A percentile compares a stretch with the other conserved stretches of the same genome.
Evolutionary conservation across 176 grass and related monocot species (phyloP).

Genomic region (Melocanna baccifera): DNA sequence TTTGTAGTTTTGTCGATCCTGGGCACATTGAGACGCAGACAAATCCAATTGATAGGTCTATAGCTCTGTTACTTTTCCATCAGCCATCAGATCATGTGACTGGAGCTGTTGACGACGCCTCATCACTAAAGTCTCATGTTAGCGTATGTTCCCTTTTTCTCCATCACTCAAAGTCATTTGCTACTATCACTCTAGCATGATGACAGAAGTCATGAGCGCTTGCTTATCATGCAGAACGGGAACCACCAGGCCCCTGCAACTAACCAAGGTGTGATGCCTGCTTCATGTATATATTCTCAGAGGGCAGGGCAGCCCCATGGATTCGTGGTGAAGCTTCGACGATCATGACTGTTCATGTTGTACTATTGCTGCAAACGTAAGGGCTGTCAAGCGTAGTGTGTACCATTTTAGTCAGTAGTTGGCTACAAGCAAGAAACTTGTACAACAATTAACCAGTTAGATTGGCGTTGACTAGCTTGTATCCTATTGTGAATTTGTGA

Average conservation of each 20-base stretch:
- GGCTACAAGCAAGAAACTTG: constrained; percentile 6
- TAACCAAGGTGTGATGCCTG: constrained; percentile 20
- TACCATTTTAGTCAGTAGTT: constrained; percentile 11
- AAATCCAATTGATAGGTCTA: constrained; percentile 84
- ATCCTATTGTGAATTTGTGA: constrained; percentile 16
- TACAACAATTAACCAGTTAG: constrained; percentile 22
- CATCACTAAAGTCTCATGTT: constrained; percentile 37
- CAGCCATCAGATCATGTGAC: constrained; percentile 35
- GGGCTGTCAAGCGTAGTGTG: neutral
- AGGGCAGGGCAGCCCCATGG: neutral
- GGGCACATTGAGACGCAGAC: constrained; percentile 70
- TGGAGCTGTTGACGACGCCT: constrained; percentile 42
- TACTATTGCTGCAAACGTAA: constrained; percentile 1
- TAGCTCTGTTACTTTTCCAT: constrained; percentile 81
- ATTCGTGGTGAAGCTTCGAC: neutral
- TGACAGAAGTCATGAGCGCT: neutral
- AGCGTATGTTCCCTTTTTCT: constrained; percentile 33
- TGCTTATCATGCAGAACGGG: constrained; percentile 37
- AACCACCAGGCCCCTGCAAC: constrained; percentile 14
- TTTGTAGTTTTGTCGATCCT: constrained; percentile 50
- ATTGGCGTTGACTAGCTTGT: constrained; percentile 33
- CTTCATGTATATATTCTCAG: constrained; percentile 21
- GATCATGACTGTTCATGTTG: constrained; percentile 17
- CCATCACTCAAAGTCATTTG: neutral
- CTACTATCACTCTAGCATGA: neutral